Evolutionary conservation across 2,329 filamentous ascomycete species (phyloP).

Genomic region (Cladophialophora bantiana): DNA sequence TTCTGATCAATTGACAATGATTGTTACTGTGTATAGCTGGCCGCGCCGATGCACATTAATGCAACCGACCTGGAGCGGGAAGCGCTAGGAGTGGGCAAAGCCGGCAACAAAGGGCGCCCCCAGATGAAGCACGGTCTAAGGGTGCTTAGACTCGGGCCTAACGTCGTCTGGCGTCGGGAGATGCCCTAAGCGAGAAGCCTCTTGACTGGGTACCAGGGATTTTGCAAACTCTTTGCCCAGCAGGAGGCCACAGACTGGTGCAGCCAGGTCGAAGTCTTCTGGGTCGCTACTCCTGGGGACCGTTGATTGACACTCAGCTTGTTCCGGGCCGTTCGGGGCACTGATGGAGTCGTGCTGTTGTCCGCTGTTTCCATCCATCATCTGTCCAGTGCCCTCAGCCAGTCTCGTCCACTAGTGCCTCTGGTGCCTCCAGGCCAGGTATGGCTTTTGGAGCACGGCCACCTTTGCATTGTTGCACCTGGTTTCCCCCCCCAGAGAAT

Average conservation of each 20-base stretch:
- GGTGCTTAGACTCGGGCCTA: slow-evolving; percentile 32
- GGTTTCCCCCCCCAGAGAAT: slow-evolving; percentile 21
- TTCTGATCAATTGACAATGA: slow-evolving; percentile 8
- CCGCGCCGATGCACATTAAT: slow-evolving; percentile 29
- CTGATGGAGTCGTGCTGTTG: slow-evolving; percentile 11
- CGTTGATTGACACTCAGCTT: slow-evolving; percentile 13
- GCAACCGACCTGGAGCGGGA: slow-evolving; percentile 28
- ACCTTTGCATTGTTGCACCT: slow-evolving; percentile 1
- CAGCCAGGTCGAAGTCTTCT: slow-evolving; percentile 3
- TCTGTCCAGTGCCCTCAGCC: neutral
- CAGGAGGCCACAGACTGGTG: slow-evolving; percentile 13
- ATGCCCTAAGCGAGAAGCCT: slow-evolving; percentile 40
- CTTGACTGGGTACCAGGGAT: slow-evolving; percentile 32
- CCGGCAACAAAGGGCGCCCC: slow-evolving; percentile 1
- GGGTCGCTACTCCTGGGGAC: slow-evolving; percentile 9
- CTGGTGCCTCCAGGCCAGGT: neutral
- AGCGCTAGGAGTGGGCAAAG: slow-evolving; percentile 27
- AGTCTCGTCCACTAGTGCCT: slow-evolving; percentile 10
- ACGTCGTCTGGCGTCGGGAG: slow-evolving; percentile 39
- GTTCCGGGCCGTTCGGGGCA: slow-evolving; percentile 21
- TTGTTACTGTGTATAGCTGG: slow-evolving; percentile 33
- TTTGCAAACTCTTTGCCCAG: slow-evolving; percentile 19
- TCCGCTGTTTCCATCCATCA: slow-evolving; percentile 10
- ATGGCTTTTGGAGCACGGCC: slow-evolving; percentile 15
- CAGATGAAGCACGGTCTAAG: slow-evolving; percentile 23